These are phyloP conservation scores for Trebouxia sp. DNA, from an alignment of 139 green algal species.

Conservation along the genomic window DNA sequence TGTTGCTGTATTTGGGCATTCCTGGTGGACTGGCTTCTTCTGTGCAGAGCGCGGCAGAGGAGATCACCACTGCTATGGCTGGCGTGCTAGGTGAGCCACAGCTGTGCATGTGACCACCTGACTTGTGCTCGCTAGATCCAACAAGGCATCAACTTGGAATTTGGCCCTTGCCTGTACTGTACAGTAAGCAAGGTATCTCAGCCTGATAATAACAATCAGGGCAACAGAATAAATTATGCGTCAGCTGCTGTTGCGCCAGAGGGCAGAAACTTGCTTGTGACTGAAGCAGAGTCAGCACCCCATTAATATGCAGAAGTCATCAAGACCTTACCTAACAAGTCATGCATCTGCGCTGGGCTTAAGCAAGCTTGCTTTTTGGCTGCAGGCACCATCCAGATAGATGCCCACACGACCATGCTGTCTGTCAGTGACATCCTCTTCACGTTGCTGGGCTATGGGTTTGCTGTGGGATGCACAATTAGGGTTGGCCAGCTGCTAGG, in stretches of 20 bases:
- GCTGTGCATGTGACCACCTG: background rate
- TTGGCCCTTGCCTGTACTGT: too few relatives aligned
- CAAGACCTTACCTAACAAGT: too few relatives aligned
- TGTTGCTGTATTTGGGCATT: conserved; percentile 32
- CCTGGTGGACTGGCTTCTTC: conserved; percentile 56
- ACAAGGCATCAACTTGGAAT: too few relatives aligned
- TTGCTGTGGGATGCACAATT: conserved; percentile 56
- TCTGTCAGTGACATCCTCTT: conserved; percentile 51
- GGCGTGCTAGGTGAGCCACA: conserved; percentile 30
- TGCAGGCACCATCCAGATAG: conserved; percentile 38
- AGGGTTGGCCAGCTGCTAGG: conserved; percentile 53
- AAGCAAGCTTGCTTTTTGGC: background rate
- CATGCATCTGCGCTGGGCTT: too few relatives aligned
- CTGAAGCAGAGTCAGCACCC: too few relatives aligned
- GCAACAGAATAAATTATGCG: too few relatives aligned
- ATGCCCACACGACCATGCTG: conserved; percentile 39
- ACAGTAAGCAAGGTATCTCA: too few relatives aligned
- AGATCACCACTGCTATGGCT: conserved; percentile 58
- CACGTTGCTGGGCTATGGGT: conserved; percentile 52
- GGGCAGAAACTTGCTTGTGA: too few relatives aligned
- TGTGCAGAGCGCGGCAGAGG: conserved; percentile 46
- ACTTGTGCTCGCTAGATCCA: background rate
- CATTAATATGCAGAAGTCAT: too few relatives aligned
- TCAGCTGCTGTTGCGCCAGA: too few relatives aligned
- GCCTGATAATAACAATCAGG: too few relatives aligned